These are phyloP conservation scores for Globisporangium cederbergense DNA, from an alignment of 352 stramenopile genomes.

Conservation along the genomic window DNA sequence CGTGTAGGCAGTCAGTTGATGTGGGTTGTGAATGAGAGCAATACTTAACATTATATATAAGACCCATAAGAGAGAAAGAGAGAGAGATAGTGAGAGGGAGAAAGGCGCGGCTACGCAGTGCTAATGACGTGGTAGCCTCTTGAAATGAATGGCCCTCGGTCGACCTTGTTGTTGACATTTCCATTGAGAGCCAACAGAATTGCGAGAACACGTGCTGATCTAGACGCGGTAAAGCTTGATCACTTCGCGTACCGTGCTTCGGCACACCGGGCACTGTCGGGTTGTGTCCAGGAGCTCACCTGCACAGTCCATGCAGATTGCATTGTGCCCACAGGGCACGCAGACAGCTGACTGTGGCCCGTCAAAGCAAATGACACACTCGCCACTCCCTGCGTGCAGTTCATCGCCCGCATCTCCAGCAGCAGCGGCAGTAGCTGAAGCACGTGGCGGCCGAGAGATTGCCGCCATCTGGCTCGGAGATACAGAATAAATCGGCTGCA, in stretches of 20 bases:
- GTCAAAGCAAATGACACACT: constrained; percentile 87
- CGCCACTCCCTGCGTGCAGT: constrained; percentile 16
- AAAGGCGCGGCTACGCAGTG: background rate
- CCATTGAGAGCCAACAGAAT: no score
- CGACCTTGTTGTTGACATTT: background rate
- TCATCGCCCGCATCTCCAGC: constrained; percentile 8
- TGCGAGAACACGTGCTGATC: background rate
- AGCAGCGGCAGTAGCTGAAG: background rate
- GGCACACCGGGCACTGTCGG: constrained; percentile 71
- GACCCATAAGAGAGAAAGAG: background rate
- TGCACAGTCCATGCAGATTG: constrained; percentile 82
- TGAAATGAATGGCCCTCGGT: background rate
- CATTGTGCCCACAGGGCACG: constrained; percentile 83
- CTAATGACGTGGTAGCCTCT: background rate
- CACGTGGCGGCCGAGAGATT: background rate
- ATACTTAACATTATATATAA: constrained; percentile 14
- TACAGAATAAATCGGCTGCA: constrained; percentile 38
- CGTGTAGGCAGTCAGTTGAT: constrained; percentile 30
- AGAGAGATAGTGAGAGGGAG: background rate
- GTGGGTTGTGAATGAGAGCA: background rate
- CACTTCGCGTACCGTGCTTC: constrained; percentile 65
- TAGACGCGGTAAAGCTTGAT: constrained; percentile 75
- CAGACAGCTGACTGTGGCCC: constrained; percentile 68
- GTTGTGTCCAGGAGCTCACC: constrained; percentile 61
- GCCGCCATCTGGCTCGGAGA: constrained; percentile 2